These are phyloP conservation scores for Candida nitratophila DNA, from an alignment of 805 yeast species.

Conservation along the genomic window DNA sequence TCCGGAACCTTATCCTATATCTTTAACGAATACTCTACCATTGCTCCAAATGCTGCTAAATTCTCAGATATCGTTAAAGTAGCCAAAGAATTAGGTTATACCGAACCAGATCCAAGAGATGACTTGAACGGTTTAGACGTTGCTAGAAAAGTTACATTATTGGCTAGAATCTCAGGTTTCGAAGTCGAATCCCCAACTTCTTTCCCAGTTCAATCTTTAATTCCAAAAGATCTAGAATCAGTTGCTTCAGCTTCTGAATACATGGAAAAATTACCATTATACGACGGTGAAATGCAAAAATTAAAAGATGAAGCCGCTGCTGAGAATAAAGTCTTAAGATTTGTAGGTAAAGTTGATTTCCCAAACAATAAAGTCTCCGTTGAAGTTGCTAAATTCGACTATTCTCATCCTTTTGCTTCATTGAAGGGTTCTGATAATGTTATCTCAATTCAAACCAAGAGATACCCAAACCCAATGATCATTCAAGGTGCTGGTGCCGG, in stretches of 20 bases:
- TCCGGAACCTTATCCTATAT: conserved; percentile 95
- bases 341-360: conserved; percentile 86
- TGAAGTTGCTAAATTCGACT: conserved; percentile 80
- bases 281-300: conserved; percentile 70
- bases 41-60: conserved; percentile 51
- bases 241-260: conserved; percentile 71
- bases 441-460: conserved; percentile 81
- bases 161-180: conserved; percentile 88
- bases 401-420: conserved; percentile 92
- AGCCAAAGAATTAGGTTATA: conserved; percentile 90
- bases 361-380: conserved; percentile 65
- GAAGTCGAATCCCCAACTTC: conserved; percentile 81
- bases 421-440: conserved; percentile 96
- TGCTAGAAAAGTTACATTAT: conserved; percentile 95
- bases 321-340: conserved; percentile 84
- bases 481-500: conserved; percentile 98
- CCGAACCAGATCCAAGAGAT: conserved; percentile 99
- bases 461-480: conserved; percentile 89
- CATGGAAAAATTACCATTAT: conserved; percentile 71
- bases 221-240: conserved; percentile 78
- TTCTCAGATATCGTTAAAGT: conserved; percentile 85
- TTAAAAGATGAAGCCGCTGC: conserved; percentile 75
- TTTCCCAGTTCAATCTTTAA: conserved; percentile 90
- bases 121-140: conserved; percentile 97
- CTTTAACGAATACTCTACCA: conserved; percentile 85